These are phyloP conservation scores for Malassezia slooffiae DNA, from an alignment of 1,284 basidiomycete species.

Conservation along the genomic window DNA sequence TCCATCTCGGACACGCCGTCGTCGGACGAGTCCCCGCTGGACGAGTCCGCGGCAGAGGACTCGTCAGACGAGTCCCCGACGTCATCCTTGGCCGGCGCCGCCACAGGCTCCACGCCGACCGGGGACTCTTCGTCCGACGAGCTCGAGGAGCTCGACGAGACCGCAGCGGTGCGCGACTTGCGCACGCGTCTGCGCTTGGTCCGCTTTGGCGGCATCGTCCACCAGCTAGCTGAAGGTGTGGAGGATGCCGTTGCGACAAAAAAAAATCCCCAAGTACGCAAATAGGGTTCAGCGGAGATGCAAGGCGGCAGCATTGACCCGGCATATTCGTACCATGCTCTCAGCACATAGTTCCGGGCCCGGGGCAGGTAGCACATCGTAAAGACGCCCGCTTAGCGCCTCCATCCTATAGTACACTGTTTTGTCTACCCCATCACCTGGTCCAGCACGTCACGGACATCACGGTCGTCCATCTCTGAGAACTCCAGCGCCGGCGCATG, in stretches of 20 bases:
- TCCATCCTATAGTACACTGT: too few relatives aligned
- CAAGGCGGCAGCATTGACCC: too few relatives aligned
- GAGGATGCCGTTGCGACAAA: too few relatives aligned
- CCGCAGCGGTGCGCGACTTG: constrained; percentile 12
- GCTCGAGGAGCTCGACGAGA: not conserved
- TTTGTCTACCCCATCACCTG: too few relatives aligned
- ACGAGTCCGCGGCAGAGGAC: not conserved
- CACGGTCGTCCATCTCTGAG: too few relatives aligned
- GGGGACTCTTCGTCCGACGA: constrained; percentile 4
- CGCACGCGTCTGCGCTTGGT: constrained; percentile 13
- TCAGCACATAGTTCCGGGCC: not conserved
- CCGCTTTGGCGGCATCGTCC: not conserved
- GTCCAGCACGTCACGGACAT: too few relatives aligned
- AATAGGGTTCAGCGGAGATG: too few relatives aligned
- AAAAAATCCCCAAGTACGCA: too few relatives aligned
- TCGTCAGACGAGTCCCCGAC: constrained; percentile 2
- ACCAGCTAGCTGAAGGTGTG: too few relatives aligned
- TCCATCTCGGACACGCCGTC: constrained; percentile 14
- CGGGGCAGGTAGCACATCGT: too few relatives aligned
- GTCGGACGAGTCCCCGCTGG: constrained; percentile 7
- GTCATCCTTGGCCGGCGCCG: not conserved
- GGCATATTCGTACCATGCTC: not conserved
- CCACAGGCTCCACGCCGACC: not conserved
- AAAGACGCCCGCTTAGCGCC: too few relatives aligned
- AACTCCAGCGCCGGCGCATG: constrained; percentile 1